Base-by-base conservation (phyloP, 2,329 filamentous ascomycete genomes). In the Hypoxylon sp. region DNA sequence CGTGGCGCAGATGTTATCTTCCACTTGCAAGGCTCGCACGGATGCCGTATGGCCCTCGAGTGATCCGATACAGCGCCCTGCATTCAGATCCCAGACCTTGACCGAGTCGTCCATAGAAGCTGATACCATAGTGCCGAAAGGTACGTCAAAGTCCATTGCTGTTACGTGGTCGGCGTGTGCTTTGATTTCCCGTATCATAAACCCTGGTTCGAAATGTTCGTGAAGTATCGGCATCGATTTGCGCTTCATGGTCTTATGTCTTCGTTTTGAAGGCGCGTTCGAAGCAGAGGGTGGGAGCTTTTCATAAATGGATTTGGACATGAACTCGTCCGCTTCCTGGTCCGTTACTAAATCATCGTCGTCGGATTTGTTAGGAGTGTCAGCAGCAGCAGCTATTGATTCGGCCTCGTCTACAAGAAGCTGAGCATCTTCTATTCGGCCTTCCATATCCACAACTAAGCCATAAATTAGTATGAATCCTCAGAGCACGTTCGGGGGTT, bases 251-350 rank as follows among this genome's bases (percentile, higher is more conserved):
- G 82, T 84, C 72, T 86, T 83, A 40, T 75, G 75, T 65, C 81
- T 81, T 67, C 80, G 81, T 13, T 80, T 82, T 6, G 81, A 72
- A 1, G 83, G 79, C 2, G 82, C 80, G 66, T 76, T 81, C 18
- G 73, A 73, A 23, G 77, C 71, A 8, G 31, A 35, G n/a, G 78
- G 76, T 1, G 93, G 91, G 7, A 99, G 79, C 75, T 97, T 97
- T 66, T 96, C 90, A 74, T 98, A 99, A 67, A 99, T 91, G 10
- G 93, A 97, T 74, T 97, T 92, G 2, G 95, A 97, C 95, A 98
- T 98, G 79, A 98, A 99, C 1, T 81, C 83, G 35, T 81, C 76
- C 29, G 82, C 78, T 47, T 81, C 79, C 56, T 79, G 76, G 62
- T 81, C 81, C 29, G 79, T 78, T 20, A 79, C 79, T 6, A 81